Percentiles rank a stretch among this genome's conserved stretches.
Conservation (phyloP, 2,329 filamentous ascomycete genomes). For the Magnaporthiopsis rhizophila region DNA sequence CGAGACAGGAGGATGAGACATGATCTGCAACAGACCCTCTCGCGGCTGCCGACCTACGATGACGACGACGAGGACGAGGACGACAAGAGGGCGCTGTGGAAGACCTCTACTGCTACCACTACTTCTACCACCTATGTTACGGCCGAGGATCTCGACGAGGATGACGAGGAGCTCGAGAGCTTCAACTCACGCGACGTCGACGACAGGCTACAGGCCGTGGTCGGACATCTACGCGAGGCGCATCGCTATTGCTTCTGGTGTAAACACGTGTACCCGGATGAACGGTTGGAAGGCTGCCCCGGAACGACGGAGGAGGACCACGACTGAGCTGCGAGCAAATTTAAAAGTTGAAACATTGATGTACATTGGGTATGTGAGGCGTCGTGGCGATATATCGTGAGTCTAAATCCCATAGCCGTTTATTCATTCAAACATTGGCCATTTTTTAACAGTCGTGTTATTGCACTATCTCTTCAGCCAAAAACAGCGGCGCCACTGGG, state of each 20-base stretch:
- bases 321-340: conserved; percentile 24
- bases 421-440: background rate
- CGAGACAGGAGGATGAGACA: conserved; percentile 56
- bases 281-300: conserved; percentile 77
- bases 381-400: background rate
- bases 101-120: conserved; percentile 45
- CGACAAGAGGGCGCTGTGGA: conserved; percentile 61
- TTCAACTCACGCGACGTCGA: conserved; percentile 63
- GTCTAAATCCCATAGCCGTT: background rate
- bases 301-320: conserved; percentile 80
- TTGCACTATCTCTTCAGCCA: background rate
- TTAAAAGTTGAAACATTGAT: background rate
- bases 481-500: too few relatives aligned
- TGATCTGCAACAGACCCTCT: conserved; percentile 53
- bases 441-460: background rate
- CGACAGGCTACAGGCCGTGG: conserved; percentile 59
- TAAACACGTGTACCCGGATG: conserved; percentile 71
- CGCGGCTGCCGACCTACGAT: conserved; percentile 52
- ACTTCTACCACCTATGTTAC: conserved; percentile 35
- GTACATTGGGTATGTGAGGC: background rate
- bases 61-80: conserved; percentile 63
- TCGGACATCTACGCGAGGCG: conserved; percentile 61
- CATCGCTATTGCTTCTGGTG: conserved; percentile 95
- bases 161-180: conserved; percentile 71
- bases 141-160: conserved; percentile 65